Evolutionary conservation across 2,329 filamentous ascomycete species (phyloP).

Genomic region (Aulographum hederae): DNA sequence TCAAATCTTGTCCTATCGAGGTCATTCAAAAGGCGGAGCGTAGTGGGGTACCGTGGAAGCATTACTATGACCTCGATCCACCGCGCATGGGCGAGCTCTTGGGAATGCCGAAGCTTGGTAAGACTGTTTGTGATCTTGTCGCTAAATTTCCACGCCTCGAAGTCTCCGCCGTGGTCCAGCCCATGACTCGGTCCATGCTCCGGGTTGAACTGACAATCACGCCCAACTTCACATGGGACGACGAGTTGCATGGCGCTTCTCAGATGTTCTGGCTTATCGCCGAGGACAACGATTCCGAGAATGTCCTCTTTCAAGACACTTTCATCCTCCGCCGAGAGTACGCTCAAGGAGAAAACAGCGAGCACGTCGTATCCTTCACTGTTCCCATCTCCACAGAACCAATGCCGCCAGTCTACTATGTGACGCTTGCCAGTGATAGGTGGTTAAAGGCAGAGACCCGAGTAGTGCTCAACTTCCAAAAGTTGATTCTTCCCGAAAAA

Average conservation of each 20-base stretch:
- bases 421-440: conserved; percentile 81
- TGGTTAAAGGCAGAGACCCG: conserved; percentile 99
- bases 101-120: conserved; percentile 74
- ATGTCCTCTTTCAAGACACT: conserved; percentile 86
- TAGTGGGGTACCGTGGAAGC: conserved; percentile 84
- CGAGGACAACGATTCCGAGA: conserved; percentile 93
- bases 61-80: conserved; percentile 90
- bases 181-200: conserved; percentile 85
- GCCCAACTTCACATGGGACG: conserved; percentile 93
- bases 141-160: conserved; percentile 87
- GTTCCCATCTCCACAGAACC: conserved; percentile 85
- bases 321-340: conserved; percentile 86
- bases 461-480: conserved; percentile 84
- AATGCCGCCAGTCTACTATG: conserved; percentile 97
- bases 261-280: conserved; percentile 96
- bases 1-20: conserved; percentile 63
- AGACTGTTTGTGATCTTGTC: conserved; percentile 68
- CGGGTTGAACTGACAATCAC: conserved; percentile 79
- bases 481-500: conserved; percentile 74
- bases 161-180: conserved; percentile 83
- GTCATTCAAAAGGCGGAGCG: conserved; percentile 85
- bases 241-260: conserved; percentile 65
- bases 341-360: conserved; percentile 66
- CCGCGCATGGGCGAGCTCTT: conserved; percentile 91
- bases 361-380: conserved; percentile 90